These are phyloP conservation scores for Colletotrichum musae DNA, from an alignment of 2,329 filamentous ascomycete genomes.

Conservation along the genomic window DNA sequence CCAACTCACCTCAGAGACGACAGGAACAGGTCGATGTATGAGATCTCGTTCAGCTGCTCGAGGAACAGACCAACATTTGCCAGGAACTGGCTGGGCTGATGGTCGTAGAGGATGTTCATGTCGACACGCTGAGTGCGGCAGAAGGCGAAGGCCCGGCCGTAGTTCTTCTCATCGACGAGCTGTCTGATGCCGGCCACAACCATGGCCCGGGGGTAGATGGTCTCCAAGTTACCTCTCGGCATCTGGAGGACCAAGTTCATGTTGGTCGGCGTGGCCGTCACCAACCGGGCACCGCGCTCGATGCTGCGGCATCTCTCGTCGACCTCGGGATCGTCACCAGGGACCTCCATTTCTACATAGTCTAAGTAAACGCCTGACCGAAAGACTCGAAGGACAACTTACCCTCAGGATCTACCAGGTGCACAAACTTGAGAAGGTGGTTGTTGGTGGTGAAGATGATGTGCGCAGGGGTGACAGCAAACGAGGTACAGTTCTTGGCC, in stretches of 20 bases:
- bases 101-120: conserved; percentile 97
- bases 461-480: conserved; percentile 84
- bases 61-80: conserved; percentile 82
- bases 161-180: conserved; percentile 85
- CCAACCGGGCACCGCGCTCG: conserved; percentile 87
- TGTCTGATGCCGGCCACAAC: conserved; percentile 91
- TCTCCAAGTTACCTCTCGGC: conserved; percentile 96
- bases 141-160: conserved; percentile 85
- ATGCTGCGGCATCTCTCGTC: conserved; percentile 94
- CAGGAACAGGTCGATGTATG: conserved; percentile 91
- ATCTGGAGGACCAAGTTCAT: conserved; percentile 93
- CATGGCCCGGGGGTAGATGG: conserved; percentile 92
- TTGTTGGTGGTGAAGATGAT: conserved; percentile 93
- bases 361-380: neutral
- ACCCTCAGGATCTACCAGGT: conserved; percentile 79
- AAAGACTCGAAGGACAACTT: conserved; percentile 45
- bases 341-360: conserved; percentile 81
- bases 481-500: conserved; percentile 92
- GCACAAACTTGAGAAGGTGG: conserved; percentile 94
- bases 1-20: conserved; percentile 88
- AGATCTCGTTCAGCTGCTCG: conserved; percentile 84
- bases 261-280: conserved; percentile 90
- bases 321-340: conserved; percentile 88
- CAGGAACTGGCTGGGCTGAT: conserved; percentile 90
- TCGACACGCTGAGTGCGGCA: conserved; percentile 96